Base-by-base conservation (phyloP, 352 stramenopile species). In the Discostella stelligera region DNA sequence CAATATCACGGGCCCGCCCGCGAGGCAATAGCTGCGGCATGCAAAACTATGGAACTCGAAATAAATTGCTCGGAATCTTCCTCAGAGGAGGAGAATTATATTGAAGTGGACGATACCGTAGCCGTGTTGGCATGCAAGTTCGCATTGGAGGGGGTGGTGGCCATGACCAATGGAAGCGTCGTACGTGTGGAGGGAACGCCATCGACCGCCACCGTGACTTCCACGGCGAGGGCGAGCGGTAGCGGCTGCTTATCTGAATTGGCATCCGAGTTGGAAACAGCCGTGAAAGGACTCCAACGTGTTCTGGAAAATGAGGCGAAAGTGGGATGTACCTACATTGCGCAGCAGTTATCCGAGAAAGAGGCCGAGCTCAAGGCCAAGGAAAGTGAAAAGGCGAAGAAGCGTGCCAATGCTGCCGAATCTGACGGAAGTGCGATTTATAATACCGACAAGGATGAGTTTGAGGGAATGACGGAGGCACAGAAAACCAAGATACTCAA, bases 401-500 rank as follows among this genome's bases (percentile, higher is more conserved):
- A 69, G 13, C 61, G 66, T 21, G 59, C 66, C 0, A 69, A 77
- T 44, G 46, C 49, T 21, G 41, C 23, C n/a, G 60, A 49, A 23
- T 6, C 13, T 21, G 27, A 64, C 13, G 32, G 18, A 18, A 44
- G 55, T 18, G 14, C 25, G 9, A 68, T 44, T 21, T 46, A 49
- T n/a, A 20, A 13, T 48, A 30, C 23, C 18, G 48, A 27, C 11
- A 69, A 74, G 23, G 69, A 88, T 71, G 82, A 88, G 52, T 87
- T 89, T 60, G 71, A 55, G 1, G 79, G 79, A 23, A 87, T 87
- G 83, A 68, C 79, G 8, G 76, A 85, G 60, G 83, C 66, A 8
- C 72, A 88, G 66, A 89, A 86, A 49, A 58, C 68, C 6, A 89
- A 89, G 63, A 81, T 89, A 66, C 56, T 88, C n/a, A 87, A 88